These are phyloP conservation scores for Cladosporium sp. DNA, from an alignment of 2,329 filamentous ascomycete species.

Conservation along the genomic window DNA sequence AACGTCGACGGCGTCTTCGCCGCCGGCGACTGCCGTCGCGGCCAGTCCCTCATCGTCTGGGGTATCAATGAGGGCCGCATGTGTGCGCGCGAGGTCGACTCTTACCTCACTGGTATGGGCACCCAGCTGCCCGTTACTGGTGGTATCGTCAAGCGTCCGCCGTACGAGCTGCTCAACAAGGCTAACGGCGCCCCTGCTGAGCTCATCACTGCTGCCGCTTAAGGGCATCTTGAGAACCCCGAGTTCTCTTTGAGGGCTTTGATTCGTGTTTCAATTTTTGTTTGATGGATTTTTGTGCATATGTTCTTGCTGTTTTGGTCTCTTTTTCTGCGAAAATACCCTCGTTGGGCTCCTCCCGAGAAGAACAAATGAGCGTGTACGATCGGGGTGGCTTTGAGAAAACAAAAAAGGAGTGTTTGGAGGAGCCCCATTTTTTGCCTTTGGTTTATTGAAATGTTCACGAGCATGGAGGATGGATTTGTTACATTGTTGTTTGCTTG, in stretches of 20 bases:
- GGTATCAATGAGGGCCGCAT: slow-evolving; percentile 97
- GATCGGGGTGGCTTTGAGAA: too few relatives aligned
- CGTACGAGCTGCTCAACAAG: slow-evolving; percentile 61
- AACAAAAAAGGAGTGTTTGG: too few relatives aligned
- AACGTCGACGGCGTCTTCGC: slow-evolving; percentile 87
- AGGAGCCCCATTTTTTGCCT: too few relatives aligned
- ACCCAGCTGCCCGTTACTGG: slow-evolving; percentile 84
- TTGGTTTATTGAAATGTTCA: too few relatives aligned
- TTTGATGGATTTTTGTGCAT: not conserved
- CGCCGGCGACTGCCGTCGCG: slow-evolving; percentile 90
- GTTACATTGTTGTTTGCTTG: too few relatives aligned
- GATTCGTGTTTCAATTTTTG: slow-evolving; percentile 1
- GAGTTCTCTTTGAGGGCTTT: too few relatives aligned
- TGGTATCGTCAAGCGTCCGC: slow-evolving; percentile 84
- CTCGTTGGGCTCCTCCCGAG: not conserved
- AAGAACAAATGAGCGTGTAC: too few relatives aligned
- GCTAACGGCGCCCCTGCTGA: slow-evolving; percentile 34
- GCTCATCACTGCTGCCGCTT: slow-evolving; percentile 36
- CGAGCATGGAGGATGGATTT: too few relatives aligned
- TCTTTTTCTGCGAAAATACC: not conserved
- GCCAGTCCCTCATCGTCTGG: slow-evolving; percentile 96
- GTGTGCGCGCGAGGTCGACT: slow-evolving; percentile 85
- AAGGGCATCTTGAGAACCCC: not conserved
- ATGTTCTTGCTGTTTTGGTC: not conserved
- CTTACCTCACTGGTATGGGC: slow-evolving; percentile 71